Conservation (phyloP, 306 rosid genomes). For the Quercus glauca region DNA sequence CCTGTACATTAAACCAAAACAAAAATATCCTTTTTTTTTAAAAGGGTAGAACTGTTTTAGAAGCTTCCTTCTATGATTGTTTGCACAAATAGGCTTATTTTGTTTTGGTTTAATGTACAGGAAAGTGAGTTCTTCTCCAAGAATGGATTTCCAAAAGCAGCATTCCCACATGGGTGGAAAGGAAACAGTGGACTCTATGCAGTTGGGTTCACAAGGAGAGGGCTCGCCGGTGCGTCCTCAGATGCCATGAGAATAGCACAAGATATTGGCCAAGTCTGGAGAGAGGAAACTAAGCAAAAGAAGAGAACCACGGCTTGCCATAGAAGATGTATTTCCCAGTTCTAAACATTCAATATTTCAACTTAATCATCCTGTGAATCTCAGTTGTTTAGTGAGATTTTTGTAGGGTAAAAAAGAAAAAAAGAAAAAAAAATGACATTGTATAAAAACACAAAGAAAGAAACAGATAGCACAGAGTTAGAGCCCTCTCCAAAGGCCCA, state of each 20-base stretch:
- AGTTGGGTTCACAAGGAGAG: constrained; percentile 92
- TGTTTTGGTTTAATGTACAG: constrained; percentile 39
- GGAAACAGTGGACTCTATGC: constrained; percentile 86
- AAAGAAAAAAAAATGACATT: neutral
- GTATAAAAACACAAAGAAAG: constrained; percentile 22
- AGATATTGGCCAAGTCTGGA: constrained; percentile 81
- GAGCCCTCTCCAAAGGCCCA: constrained; percentile 87
- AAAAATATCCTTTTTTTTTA: neutral
- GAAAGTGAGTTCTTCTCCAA: constrained; percentile 80
- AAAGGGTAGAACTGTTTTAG: neutral
- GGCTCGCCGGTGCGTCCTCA: constrained; percentile 77
- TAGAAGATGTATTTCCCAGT: constrained; percentile 82
- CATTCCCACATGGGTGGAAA: constrained; percentile 87
- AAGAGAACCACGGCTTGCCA: constrained; percentile 54
- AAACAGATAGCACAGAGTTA: constrained; percentile 23
- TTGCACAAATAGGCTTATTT: constrained; percentile 21
- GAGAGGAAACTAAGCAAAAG: constrained; percentile 56
- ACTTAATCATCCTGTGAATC: constrained; percentile 9
- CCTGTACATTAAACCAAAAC: constrained; percentile 46
- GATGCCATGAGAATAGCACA: constrained; percentile 77
- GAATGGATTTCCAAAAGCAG: constrained; percentile 74
- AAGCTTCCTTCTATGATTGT: neutral
- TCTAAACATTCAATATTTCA: constrained; percentile 29
- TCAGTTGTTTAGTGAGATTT: constrained; percentile 28
- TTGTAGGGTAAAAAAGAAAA: constrained; percentile 16